Conservation (phyloP, 2,329 filamentous ascomycete genomes). For the Clarireedia sp. region DNA sequence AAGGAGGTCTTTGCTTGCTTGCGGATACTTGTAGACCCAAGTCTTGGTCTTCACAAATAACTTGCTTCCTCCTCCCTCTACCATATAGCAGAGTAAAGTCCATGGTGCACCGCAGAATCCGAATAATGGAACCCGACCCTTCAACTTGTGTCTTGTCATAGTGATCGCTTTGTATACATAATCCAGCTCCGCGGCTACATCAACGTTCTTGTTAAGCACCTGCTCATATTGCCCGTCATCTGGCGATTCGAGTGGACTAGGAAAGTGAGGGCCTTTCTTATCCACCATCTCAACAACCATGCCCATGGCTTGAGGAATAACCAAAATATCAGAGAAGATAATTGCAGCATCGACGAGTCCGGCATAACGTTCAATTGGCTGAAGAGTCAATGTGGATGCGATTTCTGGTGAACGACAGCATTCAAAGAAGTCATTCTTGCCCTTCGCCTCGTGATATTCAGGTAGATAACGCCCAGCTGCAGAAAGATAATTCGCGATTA, state of each 20-base stretch:
- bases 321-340: slow-evolving; percentile 97
- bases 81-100: slow-evolving; percentile 98
- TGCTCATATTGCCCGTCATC: slow-evolving; percentile 75
- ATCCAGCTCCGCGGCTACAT: slow-evolving; percentile 75
- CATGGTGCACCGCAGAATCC: slow-evolving; percentile 96
- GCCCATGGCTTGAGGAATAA: slow-evolving; percentile 94
- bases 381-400: slow-evolving; percentile 85
- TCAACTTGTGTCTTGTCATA: slow-evolving; percentile 77
- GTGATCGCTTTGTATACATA: slow-evolving; percentile 97
- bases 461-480: slow-evolving; percentile 91
- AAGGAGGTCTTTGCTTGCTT: slow-evolving; percentile 71
- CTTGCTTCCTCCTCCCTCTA: slow-evolving; percentile 93
- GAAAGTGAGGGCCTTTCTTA: slow-evolving; percentile 94
- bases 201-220: slow-evolving; percentile 69
- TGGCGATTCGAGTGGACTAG: slow-evolving; percentile 70
- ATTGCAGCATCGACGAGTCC: slow-evolving; percentile 94
- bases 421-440: slow-evolving; percentile 86
- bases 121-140: slow-evolving; percentile 83
- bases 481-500: neutral
- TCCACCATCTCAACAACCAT: slow-evolving; percentile 99
- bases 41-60: slow-evolving; percentile 91
- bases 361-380: slow-evolving; percentile 85
- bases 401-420: slow-evolving; percentile 92
- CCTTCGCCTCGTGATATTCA: slow-evolving; percentile 96
- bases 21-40: slow-evolving; percentile 86